Percentiles rank a stretch among this genome's conserved stretches.
Conservation (phyloP, 345 rosid genomes). For the Dipteronia dyeriana region DNA sequence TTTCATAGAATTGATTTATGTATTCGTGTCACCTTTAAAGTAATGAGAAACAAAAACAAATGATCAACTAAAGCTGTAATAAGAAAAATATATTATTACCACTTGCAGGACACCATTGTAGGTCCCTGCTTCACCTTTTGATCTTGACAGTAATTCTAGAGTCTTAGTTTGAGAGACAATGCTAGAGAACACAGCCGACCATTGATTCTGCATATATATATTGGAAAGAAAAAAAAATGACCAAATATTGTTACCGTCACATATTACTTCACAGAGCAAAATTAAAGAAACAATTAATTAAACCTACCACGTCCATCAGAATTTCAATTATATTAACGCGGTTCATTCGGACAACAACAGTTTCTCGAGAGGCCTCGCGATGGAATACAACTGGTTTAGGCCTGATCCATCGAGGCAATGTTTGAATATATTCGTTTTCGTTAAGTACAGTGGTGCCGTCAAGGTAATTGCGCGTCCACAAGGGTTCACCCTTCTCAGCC, state of each 20-base stretch:
- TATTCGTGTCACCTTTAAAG: neutral
- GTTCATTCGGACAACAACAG: conserved; percentile 65
- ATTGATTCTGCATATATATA: conserved; percentile 53
- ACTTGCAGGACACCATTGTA: conserved; percentile 78
- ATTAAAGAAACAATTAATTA: neutral
- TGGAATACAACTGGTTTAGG: conserved; percentile 62
- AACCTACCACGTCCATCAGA: conserved; percentile 76
- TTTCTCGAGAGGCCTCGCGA: conserved; percentile 76
- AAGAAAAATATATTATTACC: conserved; percentile 36
- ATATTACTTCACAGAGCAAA: neutral
- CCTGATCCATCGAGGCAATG: conserved; percentile 58
- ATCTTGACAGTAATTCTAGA: conserved; percentile 57
- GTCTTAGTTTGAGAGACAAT: conserved; percentile 68
- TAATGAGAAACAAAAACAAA: neutral
- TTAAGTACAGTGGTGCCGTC: conserved; percentile 53
- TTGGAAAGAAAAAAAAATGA: neutral
- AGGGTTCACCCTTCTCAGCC: conserved; percentile 77
- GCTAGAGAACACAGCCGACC: conserved; percentile 75
- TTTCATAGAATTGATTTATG: neutral
- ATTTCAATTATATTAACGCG: conserved; percentile 63
- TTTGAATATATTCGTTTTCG: conserved; percentile 65
- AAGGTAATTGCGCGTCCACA: conserved; percentile 57
- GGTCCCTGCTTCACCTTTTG: conserved; percentile 66
- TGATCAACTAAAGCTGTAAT: neutral
- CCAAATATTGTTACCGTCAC: neutral